Percentiles rank a stretch among this genome's conserved stretches.
These are phyloP conservation scores for Fusarium odoratissimum DNA, from an alignment of 2,329 filamentous ascomycete species.

Conservation along the genomic window DNA sequence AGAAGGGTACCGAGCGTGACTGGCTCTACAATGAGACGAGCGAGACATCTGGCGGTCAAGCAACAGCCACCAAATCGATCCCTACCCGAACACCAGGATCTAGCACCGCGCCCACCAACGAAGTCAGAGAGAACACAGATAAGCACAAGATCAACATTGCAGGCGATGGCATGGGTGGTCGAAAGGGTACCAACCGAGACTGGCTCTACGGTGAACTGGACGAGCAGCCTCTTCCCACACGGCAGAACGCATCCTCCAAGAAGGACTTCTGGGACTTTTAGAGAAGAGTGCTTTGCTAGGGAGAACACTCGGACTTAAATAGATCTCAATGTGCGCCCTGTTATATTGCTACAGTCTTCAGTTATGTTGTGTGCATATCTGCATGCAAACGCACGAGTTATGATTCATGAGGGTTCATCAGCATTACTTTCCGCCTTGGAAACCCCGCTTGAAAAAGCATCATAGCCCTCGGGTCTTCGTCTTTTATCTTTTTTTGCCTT, in stretches of 20 bases:
- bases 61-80: slow-evolving; percentile 40
- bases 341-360: background rate
- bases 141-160: slow-evolving; percentile 56
- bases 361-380: slow-evolving; percentile 9
- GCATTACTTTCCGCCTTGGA: slow-evolving; percentile 17
- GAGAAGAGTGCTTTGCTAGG: slow-evolving; percentile 16
- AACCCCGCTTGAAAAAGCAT: slow-evolving; percentile 15
- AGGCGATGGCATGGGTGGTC: slow-evolving; percentile 74
- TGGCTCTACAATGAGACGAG: slow-evolving; percentile 69
- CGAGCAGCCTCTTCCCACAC: slow-evolving; percentile 52
- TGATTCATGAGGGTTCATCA: slow-evolving; percentile 14
- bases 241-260: slow-evolving; percentile 52
- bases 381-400: slow-evolving; percentile 14
- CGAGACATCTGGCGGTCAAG: slow-evolving; percentile 33
- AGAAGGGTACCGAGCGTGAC: slow-evolving; percentile 62
- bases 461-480: background rate
- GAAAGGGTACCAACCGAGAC: slow-evolving; percentile 62
- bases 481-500: slow-evolving; percentile 3
- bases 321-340: background rate
- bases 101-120: slow-evolving; percentile 3
- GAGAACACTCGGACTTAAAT: background rate
- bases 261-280: slow-evolving; percentile 63
- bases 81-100: slow-evolving; percentile 51
- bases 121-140: slow-evolving; percentile 25
- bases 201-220: slow-evolving; percentile 68